Percentiles rank a stretch among this genome's conserved stretches.
These are phyloP conservation scores for Emergomyces africanus DNA, from an alignment of 2,329 filamentous ascomycete genomes.

Conservation along the genomic window DNA sequence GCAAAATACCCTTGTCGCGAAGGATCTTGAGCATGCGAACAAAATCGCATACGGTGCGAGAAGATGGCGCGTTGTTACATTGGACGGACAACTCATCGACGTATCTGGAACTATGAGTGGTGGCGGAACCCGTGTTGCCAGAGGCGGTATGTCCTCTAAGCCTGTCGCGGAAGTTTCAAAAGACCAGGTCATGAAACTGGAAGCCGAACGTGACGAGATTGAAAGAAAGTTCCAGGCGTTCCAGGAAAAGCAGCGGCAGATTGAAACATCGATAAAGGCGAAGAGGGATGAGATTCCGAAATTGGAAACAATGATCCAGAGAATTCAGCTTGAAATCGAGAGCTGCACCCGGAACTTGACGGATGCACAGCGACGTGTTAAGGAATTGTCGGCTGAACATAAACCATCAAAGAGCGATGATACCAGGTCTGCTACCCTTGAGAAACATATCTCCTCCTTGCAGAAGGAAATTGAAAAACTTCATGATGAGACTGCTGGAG, in stretches of 20 bases:
- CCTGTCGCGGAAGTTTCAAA: slow-evolving; percentile 74
- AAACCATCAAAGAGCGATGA: slow-evolving; percentile 72
- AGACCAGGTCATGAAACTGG: slow-evolving; percentile 78
- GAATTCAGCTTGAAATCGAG: slow-evolving; percentile 76
- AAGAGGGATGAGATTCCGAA: slow-evolving; percentile 68
- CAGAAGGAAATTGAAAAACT: slow-evolving; percentile 70
- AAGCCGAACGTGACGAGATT: slow-evolving; percentile 70
- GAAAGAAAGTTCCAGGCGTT: slow-evolving; percentile 75
- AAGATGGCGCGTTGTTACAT: slow-evolving; percentile 90
- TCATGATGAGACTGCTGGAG: slow-evolving; percentile 69
- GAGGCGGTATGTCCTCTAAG: slow-evolving; percentile 94
- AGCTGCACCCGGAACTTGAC: slow-evolving; percentile 72
- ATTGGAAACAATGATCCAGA: slow-evolving; percentile 82
- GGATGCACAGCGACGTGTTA: slow-evolving; percentile 72
- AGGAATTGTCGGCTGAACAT: slow-evolving; percentile 71
- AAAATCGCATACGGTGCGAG: slow-evolving; percentile 89
- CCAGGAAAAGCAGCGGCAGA: slow-evolving; percentile 68
- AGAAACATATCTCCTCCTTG: slow-evolving; percentile 64
- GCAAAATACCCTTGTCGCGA: slow-evolving; percentile 87
- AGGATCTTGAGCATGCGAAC: slow-evolving; percentile 89
- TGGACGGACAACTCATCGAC: slow-evolving; percentile 91
- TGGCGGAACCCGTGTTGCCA: slow-evolving; percentile 80
- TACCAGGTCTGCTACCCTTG: slow-evolving; percentile 54
- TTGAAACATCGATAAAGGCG: slow-evolving; percentile 60
- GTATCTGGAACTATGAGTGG: slow-evolving; percentile 98